These are phyloP conservation scores for Sugiyamaella marilandica DNA, from an alignment of 805 yeast species.

Conservation along the genomic window DNA sequence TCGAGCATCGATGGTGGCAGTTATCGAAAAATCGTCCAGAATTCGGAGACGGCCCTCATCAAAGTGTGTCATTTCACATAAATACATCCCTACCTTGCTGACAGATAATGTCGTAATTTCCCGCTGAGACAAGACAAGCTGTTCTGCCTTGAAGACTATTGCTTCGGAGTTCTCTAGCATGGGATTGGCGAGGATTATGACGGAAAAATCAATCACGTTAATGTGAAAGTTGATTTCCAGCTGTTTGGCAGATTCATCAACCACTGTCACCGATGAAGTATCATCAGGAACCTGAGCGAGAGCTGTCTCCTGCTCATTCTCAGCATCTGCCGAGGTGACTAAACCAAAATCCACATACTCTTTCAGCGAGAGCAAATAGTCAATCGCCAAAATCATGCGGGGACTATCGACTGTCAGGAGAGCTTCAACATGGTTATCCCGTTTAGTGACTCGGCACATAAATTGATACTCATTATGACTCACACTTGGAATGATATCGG, in stretches of 20 bases:
- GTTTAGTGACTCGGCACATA: slow-evolving; percentile 43
- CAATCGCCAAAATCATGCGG: slow-evolving; percentile 73
- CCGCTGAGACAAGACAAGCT: slow-evolving; percentile 64
- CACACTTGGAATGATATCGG: slow-evolving; percentile 73
- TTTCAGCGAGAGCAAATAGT: slow-evolving; percentile 74
- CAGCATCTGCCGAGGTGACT: slow-evolving; percentile 20
- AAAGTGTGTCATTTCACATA: slow-evolving; percentile 65
- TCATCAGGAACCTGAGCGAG: slow-evolving; percentile 5
- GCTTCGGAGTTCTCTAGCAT: slow-evolving; percentile 70
- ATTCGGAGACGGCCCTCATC: slow-evolving; percentile 64
- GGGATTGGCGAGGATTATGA: slow-evolving; percentile 78
- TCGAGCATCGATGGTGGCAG: slow-evolving; percentile 66
- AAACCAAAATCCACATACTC: slow-evolving; percentile 53
- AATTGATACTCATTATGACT: slow-evolving; percentile 66
- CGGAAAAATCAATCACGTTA: slow-evolving; percentile 70
- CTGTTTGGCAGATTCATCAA: slow-evolving; percentile 10
- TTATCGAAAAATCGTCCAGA: slow-evolving; percentile 82
- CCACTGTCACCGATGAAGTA: slow-evolving; percentile 7
- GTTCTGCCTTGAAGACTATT: slow-evolving; percentile 82
- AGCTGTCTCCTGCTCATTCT: slow-evolving; percentile 11
- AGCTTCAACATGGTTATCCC: slow-evolving; percentile 42
- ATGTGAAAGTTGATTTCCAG: slow-evolving; percentile 36
- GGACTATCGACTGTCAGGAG: slow-evolving; percentile 76
- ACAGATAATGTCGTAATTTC: slow-evolving; percentile 62
- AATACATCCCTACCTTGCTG: slow-evolving; percentile 78